These are phyloP conservation scores for Microdochium nivale DNA, from an alignment of 2,329 filamentous ascomycete genomes.

Conservation along the genomic window DNA sequence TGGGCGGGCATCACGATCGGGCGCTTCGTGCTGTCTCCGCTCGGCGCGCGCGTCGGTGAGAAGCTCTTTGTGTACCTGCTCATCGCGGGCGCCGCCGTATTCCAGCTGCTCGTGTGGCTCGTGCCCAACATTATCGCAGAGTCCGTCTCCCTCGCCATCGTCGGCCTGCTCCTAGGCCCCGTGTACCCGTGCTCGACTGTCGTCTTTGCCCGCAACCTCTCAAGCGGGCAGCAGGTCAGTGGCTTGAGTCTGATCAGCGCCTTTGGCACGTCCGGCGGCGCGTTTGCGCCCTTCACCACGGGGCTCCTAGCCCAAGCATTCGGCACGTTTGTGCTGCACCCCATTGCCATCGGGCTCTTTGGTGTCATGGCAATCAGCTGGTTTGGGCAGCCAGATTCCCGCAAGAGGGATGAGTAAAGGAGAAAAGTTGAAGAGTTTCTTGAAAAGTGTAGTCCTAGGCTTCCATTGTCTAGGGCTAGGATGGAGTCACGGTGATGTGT, in stretches of 20 bases:
- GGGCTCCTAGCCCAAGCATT: constrained; percentile 53
- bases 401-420: constrained; percentile 51
- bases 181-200: constrained; percentile 67
- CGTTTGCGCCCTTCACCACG: constrained; percentile 57
- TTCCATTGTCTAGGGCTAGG: too few relatives aligned
- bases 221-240: constrained; percentile 49
- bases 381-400: constrained; percentile 45
- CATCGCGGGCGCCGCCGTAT: constrained; percentile 50
- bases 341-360: constrained; percentile 60
- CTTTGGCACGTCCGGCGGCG: constrained; percentile 61
- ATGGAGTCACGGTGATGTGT: too few relatives aligned
- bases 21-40: constrained; percentile 60
- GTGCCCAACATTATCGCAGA: constrained; percentile 68
- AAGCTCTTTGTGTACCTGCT: constrained; percentile 58
- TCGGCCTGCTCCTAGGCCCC: constrained; percentile 70
- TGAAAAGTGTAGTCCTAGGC: too few relatives aligned
- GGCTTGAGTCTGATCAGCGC: constrained; percentile 60
- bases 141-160: constrained; percentile 57
- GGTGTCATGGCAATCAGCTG: constrained; percentile 57
- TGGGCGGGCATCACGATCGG: constrained; percentile 70
- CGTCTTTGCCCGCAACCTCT: constrained; percentile 53
- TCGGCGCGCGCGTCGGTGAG: constrained; percentile 62
- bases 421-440: background rate
- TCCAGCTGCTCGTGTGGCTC: constrained; percentile 72
- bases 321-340: constrained; percentile 57